Evolutionary conservation across 192 early-diverging fungal species (phyloP).

Genomic region (Coemansia sp.): DNA sequence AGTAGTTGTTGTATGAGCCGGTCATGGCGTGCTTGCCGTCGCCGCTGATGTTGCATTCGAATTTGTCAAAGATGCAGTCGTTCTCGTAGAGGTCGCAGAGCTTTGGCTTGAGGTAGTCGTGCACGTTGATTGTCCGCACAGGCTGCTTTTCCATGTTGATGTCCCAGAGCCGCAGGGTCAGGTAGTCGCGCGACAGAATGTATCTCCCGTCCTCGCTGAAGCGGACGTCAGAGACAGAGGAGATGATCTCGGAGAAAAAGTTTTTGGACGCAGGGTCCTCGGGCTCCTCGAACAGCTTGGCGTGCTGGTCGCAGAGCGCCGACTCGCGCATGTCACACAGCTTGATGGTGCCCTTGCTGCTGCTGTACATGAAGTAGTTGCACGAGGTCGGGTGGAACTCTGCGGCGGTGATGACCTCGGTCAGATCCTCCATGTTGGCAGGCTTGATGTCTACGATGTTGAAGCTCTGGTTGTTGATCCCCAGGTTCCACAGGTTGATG

Average conservation of each 20-base stretch:
- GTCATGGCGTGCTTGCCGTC: slow-evolving; percentile 90
- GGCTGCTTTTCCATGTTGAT: slow-evolving; percentile 96
- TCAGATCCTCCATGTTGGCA: slow-evolving; percentile 99
- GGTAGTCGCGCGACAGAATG: slow-evolving; percentile 95
- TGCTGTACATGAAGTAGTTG: slow-evolving; percentile 98
- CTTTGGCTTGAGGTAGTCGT: slow-evolving; percentile 92
- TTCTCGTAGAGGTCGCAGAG: slow-evolving; percentile 99
- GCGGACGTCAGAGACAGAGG: slow-evolving; percentile 95
- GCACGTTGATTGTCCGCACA: slow-evolving; percentile 92
- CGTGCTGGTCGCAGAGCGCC: slow-evolving; percentile 91
- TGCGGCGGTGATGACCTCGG: slow-evolving; percentile 97
- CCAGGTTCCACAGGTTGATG: slow-evolving; percentile 99
- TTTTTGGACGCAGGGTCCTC: slow-evolving; percentile 94
- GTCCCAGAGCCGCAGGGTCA: slow-evolving; percentile 98
- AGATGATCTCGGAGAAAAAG: slow-evolving; percentile 99
- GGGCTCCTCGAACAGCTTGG: slow-evolving; percentile 92
- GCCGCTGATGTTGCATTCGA: slow-evolving; percentile 97
- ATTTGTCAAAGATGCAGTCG: slow-evolving; percentile 99
- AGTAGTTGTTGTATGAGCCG: slow-evolving; percentile 99
- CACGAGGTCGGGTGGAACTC: slow-evolving; percentile 97
- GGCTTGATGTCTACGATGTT: slow-evolving; percentile 99
- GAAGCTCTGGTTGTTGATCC: slow-evolving; percentile 97
- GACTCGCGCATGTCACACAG: slow-evolving; percentile 94
- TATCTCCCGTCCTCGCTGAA: slow-evolving; percentile 96
- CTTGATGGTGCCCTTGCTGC: slow-evolving; percentile 97